Evolutionary conservation across 345 rosid genomes (phyloP).

Genomic region (Rhodamnia argentea): DNA sequence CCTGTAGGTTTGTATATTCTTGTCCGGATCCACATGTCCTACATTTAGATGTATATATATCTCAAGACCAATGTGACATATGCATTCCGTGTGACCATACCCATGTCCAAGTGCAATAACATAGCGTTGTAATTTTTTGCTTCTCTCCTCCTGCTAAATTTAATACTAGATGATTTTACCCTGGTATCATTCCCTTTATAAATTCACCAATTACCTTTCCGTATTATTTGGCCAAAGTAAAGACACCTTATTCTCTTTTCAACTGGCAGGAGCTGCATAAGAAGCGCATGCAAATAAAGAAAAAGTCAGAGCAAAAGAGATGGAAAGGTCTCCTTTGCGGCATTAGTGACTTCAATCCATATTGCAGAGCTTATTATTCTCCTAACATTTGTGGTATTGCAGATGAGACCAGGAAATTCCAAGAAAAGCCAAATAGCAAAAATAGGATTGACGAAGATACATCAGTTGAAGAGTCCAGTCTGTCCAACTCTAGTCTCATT

Average conservation of each 20-base stretch:
- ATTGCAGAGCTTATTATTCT: background rate
- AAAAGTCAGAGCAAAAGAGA: slow-evolving; percentile 4
- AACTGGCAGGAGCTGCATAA: slow-evolving; percentile 11
- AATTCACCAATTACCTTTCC: background rate
- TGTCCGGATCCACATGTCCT: background rate
- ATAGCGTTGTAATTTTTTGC: background rate
- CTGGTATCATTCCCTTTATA: background rate
- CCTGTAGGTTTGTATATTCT: background rate
- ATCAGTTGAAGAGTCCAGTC: background rate
- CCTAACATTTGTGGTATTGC: background rate
- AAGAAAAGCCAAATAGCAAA: background rate
- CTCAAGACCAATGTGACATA: background rate
- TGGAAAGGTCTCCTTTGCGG: background rate
- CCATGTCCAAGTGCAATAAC: background rate
- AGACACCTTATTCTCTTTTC: background rate
- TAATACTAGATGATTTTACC: background rate
- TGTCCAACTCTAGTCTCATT: background rate
- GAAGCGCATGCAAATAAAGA: slow-evolving; percentile 7
- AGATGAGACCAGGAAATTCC: background rate
- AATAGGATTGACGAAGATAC: background rate
- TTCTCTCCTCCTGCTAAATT: background rate
- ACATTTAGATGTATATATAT: background rate
- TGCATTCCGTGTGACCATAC: background rate
- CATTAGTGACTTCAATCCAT: background rate
- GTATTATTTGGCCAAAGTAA: background rate